Evolutionary conservation across 768 basidiomycete genomes (phyloP), one percentile per base, ranked within the genome.

Genomic region (Baorangia bicolor): DNA sequence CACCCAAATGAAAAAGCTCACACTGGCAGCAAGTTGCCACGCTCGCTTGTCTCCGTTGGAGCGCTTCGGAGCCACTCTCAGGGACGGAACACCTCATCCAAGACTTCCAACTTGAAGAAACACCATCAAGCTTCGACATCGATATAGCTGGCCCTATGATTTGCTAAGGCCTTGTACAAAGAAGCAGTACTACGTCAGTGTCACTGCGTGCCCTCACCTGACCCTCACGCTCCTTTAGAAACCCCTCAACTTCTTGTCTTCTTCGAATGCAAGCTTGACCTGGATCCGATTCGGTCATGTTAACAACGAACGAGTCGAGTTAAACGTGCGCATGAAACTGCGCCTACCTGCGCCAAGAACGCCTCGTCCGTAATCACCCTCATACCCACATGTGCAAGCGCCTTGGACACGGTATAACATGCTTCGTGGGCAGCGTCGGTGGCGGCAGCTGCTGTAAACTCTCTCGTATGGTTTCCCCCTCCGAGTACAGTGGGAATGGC

Each of bases 391-490:
- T 81, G 79, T 3, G 91, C 89, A 13, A 93, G 77, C 5, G 84
- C 86, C 62, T 88, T 89, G 21, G 85, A 81, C 4, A 90, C 78
- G 52, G 82, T 78, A 46, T 92, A 70, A 57, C 83, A 85, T 6
- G 85, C 87, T 27, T 82, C 74, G 58, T 92, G 92, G 0, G 90
- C 82, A 28, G 72, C 74, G 4, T 74, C 67, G 0, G 83, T 86
- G 0, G 81, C 77, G 0, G 89, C 89, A 0, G 88, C 74, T 20
- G 80, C 71, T n/a, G 81, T 73, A 66, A 93, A 93, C 13, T 74
- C 84, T 2, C 72, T 73, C 0, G 92, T 92, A 61, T 93, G 92
- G 64, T 92, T 92, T 9, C 90, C 90, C 12, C 90, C 91, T 59
- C 84, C 77, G 0, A 74, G 67, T 21, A 83, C 75, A 0, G 87